These are phyloP conservation scores for Diaporthe sp. DNA, from an alignment of 2,329 filamentous ascomycete species.

Conservation along the genomic window DNA sequence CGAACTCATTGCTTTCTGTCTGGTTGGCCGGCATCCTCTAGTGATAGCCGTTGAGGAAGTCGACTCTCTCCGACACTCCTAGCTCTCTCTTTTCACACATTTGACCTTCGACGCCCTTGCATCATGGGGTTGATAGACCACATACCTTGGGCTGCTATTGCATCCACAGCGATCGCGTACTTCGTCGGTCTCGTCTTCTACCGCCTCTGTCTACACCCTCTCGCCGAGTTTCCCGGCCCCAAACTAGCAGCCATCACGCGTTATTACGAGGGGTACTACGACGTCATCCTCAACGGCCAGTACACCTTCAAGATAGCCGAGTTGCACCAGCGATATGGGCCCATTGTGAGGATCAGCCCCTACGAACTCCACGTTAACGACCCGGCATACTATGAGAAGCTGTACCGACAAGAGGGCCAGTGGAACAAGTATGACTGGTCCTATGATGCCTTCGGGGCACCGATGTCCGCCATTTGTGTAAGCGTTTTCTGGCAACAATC, in stretches of 20 bases:
- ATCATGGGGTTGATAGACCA: not conserved
- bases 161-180: not conserved
- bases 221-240: conserved; percentile 52
- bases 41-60: not conserved
- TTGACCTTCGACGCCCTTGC: not conserved
- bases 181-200: conserved; percentile 25
- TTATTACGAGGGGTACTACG: conserved; percentile 56
- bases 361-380: conserved; percentile 46
- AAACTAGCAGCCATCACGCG: conserved; percentile 51
- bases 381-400: conserved; percentile 40
- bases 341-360: conserved; percentile 47
- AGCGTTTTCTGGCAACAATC: not conserved
- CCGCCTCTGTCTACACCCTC: conserved; percentile 51
- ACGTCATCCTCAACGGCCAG: conserved; percentile 52
- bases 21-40: not conserved
- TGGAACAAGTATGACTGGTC: conserved; percentile 31
- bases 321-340: conserved; percentile 54
- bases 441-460: conserved; percentile 9
- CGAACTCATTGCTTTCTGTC: not conserved
- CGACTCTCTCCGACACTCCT: not conserved
- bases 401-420: conserved; percentile 38
- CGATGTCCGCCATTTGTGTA: not conserved
- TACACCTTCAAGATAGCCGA: conserved; percentile 54
- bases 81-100: not conserved
- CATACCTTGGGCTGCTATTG: not conserved